phyloP scores from a whole-genome alignment of 495 filamentous ascomycete species.

The Platismatia glauca region DNA sequence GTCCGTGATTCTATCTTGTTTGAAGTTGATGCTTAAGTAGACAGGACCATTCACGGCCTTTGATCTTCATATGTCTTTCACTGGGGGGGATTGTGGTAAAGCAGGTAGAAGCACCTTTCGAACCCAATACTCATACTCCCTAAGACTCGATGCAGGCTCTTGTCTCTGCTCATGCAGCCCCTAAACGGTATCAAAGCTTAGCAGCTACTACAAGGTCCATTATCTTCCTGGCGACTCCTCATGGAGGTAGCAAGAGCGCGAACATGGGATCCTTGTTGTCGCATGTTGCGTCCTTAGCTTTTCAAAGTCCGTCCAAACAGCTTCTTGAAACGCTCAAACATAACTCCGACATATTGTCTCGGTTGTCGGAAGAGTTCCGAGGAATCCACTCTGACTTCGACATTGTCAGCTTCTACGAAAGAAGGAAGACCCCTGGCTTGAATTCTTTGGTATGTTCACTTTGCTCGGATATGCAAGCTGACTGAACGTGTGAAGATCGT shows the following conservation, averaged over 20 bases:
- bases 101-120: background rate
- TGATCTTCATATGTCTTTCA: constrained; percentile 8
- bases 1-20: background rate
- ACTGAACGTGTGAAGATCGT: background rate
- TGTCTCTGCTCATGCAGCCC: background rate
- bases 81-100: constrained; percentile 8
- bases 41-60: background rate
- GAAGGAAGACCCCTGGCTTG: constrained; percentile 4
- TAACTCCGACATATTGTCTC: background rate
- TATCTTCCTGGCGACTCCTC: constrained; percentile 7
- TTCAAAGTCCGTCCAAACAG: constrained; percentile 5
- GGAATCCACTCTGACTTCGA: background rate
- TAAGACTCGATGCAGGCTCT: background rate
- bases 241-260: constrained; percentile 7
- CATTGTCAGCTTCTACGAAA: constrained; percentile 11
- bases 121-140: background rate
- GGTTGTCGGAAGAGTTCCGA: background rate
- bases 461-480: background rate
- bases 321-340: constrained; percentile 5
- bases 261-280: constrained; percentile 6
- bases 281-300: constrained; percentile 5
- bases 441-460: background rate
- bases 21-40: background rate
- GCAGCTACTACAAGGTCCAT: background rate
- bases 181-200: background rate